Evolutionary conservation across 164 flowering plant genomes (phyloP).

Genomic region (Liquidambar formosana): DNA sequence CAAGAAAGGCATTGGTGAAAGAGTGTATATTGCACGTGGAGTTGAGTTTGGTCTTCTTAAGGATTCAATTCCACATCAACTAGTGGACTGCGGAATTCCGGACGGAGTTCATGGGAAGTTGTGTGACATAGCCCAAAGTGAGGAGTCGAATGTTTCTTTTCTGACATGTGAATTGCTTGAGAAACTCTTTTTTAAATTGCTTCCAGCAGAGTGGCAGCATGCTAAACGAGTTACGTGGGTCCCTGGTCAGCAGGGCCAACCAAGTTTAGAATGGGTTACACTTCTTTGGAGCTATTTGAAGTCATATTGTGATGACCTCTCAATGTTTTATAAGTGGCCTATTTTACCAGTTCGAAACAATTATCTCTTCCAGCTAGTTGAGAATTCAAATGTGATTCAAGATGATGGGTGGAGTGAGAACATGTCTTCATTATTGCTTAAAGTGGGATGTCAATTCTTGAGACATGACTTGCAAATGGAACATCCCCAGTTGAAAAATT

Average conservation of each 20-base stretch:
- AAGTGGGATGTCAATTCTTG: conserved; percentile 76
- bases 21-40: conserved; percentile 62
- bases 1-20: conserved; percentile 63
- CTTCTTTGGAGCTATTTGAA: conserved; percentile 77
- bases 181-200: conserved; percentile 59
- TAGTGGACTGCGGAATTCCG: conserved; percentile 67
- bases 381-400: conserved; percentile 74
- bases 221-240: conserved; percentile 70
- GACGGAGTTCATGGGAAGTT: conserved; percentile 59
- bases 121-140: conserved; percentile 58
- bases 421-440: conserved; percentile 73
- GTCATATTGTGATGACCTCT: conserved; percentile 73
- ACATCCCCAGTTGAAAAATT: conserved; percentile 68
- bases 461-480: conserved; percentile 67
- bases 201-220: conserved; percentile 82
- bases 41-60: conserved; percentile 84
- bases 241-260: conserved; percentile 79
- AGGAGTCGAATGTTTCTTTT: conserved; percentile 61
- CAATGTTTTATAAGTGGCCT: conserved; percentile 85
- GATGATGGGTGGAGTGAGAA: conserved; percentile 98
- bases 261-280: conserved; percentile 78
- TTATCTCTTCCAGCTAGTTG: conserved; percentile 63
- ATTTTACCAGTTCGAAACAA: conserved; percentile 69
- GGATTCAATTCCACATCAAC: conserved; percentile 67
- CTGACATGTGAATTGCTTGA: conserved; percentile 73